Evolutionary conservation across 192 early-diverging fungal genomes (phyloP).

Genomic region (Umbelopsis sp.): DNA sequence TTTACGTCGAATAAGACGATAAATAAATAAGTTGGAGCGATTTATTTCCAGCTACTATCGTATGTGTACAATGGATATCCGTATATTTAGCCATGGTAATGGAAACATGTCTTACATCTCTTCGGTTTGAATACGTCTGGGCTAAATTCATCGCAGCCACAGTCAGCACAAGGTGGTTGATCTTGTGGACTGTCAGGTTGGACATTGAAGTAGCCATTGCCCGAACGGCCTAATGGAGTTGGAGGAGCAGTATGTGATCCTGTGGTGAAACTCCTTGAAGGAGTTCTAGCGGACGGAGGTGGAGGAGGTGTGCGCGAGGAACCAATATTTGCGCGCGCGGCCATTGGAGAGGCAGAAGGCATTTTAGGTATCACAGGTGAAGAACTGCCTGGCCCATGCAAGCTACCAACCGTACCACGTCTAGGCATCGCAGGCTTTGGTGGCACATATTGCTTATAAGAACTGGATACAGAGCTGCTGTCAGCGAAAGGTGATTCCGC

Average conservation of each 20-base stretch:
- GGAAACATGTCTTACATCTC: conserved; percentile 85
- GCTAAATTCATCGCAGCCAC: conserved; percentile 76
- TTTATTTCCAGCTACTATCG: neutral
- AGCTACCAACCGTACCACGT: conserved; percentile 7
- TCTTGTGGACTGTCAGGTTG: conserved; percentile 18
- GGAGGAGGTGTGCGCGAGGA: conserved; percentile 40
- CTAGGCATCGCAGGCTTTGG: conserved; percentile 14
- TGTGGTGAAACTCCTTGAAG: conserved; percentile 47
- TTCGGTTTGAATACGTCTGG: conserved; percentile 76
- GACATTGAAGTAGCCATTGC: neutral
- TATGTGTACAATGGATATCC: neutral
- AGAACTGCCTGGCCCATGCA: neutral
- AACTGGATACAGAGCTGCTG: neutral
- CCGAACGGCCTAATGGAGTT: neutral
- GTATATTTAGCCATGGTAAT: conserved; percentile 52
- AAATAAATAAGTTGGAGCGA: neutral
- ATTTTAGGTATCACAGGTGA: conserved; percentile 1
- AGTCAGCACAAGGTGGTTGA: conserved; percentile 52
- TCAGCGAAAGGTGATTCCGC: neutral
- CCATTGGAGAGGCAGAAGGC: conserved; percentile 15
- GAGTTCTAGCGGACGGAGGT: conserved; percentile 33
- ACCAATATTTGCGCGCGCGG: conserved; percentile 21
- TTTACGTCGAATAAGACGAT: neutral
- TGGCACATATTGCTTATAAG: neutral
- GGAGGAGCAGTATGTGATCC: conserved; percentile 31